Base-by-base conservation (phyloP, 1,284 basidiomycete genomes). In the Peniophora sp. region DNA sequence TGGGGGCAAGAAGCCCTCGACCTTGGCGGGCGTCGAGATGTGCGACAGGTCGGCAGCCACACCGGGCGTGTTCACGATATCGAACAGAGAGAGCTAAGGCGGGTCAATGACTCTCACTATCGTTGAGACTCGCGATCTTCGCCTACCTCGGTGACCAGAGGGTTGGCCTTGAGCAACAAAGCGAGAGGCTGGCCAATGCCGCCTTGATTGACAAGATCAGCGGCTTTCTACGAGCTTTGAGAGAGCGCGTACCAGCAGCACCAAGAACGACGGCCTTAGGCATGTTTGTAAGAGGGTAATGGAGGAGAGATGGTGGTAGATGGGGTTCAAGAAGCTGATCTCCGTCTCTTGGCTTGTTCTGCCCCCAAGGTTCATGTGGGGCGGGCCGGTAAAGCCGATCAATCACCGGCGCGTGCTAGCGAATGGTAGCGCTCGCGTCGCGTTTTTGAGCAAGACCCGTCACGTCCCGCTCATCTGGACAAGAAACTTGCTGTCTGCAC, bases 1-100 rank as follows among this genome's bases (percentile, higher is more conserved):
- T 58, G 80, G 73, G 49, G 81, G 75, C 14, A 87, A 74, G 69
- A 74, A 89, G 34, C 92, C 92, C 59, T 81, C 76, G 53, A 94
- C 83, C 67, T 87, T 86, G 43, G 85, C 82, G 35, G 83, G 84
- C 41, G 86, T 91, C 36, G 78, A 67, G 67, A 97, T 92, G 70
- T 97, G 94, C 55, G 88, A 90, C 56, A 97, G 77, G 75, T 98
- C 94, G 58, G 85, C 91, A 52, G 93, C 93, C 59, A 99, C 95
- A 71, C 97, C 96, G 45, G 94, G 93, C 14, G 95, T 91, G 69
- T 92, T 91, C 68, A 92, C 89, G 71, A 99, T 95, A 91, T 99
- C 97, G 70, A 83, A 98, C 56, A 98, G 83, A 50, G 83, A 76
- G 54, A 99, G 85, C 79, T 89, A 58, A 6, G 45, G 47, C 20